Conservation (phyloP, 495 filamentous ascomycete species). For the Neurospora discreta region DNA sequence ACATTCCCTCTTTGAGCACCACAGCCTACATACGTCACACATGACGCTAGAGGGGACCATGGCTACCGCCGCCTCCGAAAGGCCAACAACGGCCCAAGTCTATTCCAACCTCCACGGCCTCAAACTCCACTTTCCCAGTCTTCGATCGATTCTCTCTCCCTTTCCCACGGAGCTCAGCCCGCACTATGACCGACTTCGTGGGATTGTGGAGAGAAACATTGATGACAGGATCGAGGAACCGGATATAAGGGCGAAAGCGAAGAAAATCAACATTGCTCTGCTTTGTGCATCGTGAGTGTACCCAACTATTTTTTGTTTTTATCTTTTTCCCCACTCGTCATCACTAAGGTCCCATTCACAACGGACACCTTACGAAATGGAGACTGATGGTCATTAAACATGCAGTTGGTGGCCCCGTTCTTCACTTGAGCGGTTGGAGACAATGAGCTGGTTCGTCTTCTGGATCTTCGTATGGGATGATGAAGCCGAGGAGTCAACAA, state of each 20-base stretch:
- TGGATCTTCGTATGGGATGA: conserved; percentile 30
- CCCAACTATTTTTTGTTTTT: too few relatives aligned
- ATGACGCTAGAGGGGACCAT: not conserved
- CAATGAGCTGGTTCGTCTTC: conserved; percentile 16
- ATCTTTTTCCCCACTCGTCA: too few relatives aligned
- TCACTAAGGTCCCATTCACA: too few relatives aligned
- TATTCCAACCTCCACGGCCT: conserved; percentile 5
- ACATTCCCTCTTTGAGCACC: too few relatives aligned
- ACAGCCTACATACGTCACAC: too few relatives aligned
- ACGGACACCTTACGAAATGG: too few relatives aligned
- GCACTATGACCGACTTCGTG: conserved; percentile 5
- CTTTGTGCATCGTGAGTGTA: conserved; percentile 6
- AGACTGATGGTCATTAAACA: too few relatives aligned
- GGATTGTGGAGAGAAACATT: conserved; percentile 7
- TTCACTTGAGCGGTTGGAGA: not conserved
- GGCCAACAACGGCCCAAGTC: not conserved
- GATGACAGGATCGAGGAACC: conserved; percentile 9
- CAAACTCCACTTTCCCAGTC: conserved; percentile 6
- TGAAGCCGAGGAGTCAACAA: conserved; percentile 9
- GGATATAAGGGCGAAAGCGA: not conserved
- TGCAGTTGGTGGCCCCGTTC: too few relatives aligned
- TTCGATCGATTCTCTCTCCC: not conserved
- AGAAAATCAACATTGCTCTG: conserved; percentile 5
- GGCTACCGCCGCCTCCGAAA: not conserved
- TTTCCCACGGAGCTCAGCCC: conserved; percentile 12